phyloP scores from a whole-genome alignment of 208 protist genomes.

The Tritrichomonas foetus region DNA sequence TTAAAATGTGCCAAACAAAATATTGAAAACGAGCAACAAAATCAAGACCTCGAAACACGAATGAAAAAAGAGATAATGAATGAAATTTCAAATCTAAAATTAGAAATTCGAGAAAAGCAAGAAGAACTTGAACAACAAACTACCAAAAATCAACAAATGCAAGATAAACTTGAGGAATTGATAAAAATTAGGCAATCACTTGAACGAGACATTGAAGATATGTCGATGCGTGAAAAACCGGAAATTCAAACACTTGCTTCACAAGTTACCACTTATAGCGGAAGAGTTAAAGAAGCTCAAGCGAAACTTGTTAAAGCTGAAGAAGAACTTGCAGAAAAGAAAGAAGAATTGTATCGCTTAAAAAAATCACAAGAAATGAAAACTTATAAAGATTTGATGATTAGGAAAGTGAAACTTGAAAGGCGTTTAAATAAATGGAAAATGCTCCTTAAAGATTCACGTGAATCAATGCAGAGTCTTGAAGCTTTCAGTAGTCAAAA shows the following conservation, averaged over 20 bases:
- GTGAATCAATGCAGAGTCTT: neutral
- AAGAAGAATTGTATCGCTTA: neutral
- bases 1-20: neutral
- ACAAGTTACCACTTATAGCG: neutral
- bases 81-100: too few relatives aligned
- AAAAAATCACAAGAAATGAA: neutral
- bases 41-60: too few relatives aligned
- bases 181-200: neutral
- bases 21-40: too few relatives aligned
- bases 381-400: neutral
- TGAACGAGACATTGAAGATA: neutral
- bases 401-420: neutral
- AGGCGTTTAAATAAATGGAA: conserved; percentile 3
- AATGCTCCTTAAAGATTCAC: neutral
- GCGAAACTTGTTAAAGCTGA: neutral
- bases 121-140: too few relatives aligned
- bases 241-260: neutral
- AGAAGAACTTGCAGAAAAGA: neutral
- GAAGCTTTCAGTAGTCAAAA: neutral
- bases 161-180: too few relatives aligned
- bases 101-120: too few relatives aligned
- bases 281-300: neutral
- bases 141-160: too few relatives aligned
- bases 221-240: neutral
- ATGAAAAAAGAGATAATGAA: too few relatives aligned